Evolutionary conservation across 2,329 filamentous ascomycete genomes (phyloP).

Genomic region (Trichoderma polysporum): DNA sequence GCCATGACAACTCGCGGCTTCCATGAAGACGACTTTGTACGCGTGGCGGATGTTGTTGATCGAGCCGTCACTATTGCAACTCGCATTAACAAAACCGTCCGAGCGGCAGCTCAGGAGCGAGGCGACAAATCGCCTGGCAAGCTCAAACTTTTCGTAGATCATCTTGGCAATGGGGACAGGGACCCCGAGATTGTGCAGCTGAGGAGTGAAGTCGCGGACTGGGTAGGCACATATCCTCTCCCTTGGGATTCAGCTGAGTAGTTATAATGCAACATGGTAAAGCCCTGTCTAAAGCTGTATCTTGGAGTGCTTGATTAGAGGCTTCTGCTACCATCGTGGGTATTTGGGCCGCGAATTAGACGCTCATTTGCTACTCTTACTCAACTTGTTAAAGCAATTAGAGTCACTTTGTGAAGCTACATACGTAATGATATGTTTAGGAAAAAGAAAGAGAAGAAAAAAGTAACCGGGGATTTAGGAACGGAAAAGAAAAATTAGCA

Average conservation of each 20-base stretch:
- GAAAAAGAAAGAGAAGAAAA: neutral
- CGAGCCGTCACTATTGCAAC: conserved; percentile 77
- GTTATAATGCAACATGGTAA: neutral
- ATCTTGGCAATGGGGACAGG: conserved; percentile 65
- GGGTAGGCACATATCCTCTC: conserved; percentile 72
- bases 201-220: conserved; percentile 72
- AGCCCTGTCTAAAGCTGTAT: neutral
- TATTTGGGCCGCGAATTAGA: neutral
- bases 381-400: neutral
- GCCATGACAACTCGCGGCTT: conserved; percentile 99
- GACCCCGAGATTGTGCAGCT: conserved; percentile 71
- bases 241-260: conserved; percentile 58
- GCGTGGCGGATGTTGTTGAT: conserved; percentile 83
- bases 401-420: neutral
- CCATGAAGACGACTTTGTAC: conserved; percentile 79
- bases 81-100: conserved; percentile 70
- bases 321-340: neutral
- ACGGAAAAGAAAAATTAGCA: neutral
- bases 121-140: conserved; percentile 65
- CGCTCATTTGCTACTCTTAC: neutral
- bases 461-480: neutral
- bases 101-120: conserved; percentile 65
- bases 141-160: conserved; percentile 66
- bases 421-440: neutral
- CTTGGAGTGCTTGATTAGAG: neutral